Evolutionary conservation across 2,329 filamentous ascomycete species (phyloP).

Genomic region (Phialophora macrospora): DNA sequence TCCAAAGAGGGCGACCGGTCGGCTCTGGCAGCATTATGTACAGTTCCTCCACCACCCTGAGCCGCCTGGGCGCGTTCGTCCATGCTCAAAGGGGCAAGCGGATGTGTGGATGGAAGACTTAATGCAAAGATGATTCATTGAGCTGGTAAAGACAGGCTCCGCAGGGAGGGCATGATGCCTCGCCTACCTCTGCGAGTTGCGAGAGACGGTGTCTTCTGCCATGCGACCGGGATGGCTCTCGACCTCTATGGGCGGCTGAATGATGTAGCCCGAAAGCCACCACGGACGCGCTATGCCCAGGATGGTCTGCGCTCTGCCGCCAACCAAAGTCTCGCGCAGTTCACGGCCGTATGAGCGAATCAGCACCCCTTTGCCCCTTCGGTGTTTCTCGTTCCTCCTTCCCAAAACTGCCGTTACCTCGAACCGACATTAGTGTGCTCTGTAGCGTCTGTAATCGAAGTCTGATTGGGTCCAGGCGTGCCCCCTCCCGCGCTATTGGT

Average conservation of each 20-base stretch:
- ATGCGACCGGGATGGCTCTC: background rate
- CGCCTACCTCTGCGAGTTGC: conserved; percentile 10
- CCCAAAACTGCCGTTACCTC: conserved; percentile 20
- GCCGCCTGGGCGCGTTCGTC: conserved; percentile 17
- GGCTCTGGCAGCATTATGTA: conserved; percentile 12
- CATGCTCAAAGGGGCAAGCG: conserved; percentile 28
- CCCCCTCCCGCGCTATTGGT: conserved; percentile 4
- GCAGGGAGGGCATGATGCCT: conserved; percentile 11
- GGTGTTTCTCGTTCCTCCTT: conserved; percentile 8
- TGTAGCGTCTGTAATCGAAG: background rate
- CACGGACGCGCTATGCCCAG: background rate
- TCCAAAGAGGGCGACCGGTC: conserved; percentile 11
- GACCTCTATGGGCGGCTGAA: conserved; percentile 12
- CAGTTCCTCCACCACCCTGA: conserved; percentile 4
- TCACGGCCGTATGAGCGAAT: background rate
- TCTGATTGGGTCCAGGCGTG: background rate
- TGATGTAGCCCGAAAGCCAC: conserved; percentile 8
- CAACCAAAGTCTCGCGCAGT: conserved; percentile 8
- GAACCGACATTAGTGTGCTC: conserved; percentile 8
- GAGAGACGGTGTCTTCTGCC: conserved; percentile 1
- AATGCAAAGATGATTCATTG: conserved; percentile 24
- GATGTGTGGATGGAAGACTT: conserved; percentile 3
- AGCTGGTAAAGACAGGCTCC: conserved; percentile 12
- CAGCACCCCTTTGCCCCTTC: conserved; percentile 10
- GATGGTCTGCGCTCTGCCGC: conserved; percentile 1